Conservation (phyloP, 495 filamentous ascomycete species). For the Xylona heveae region DNA sequence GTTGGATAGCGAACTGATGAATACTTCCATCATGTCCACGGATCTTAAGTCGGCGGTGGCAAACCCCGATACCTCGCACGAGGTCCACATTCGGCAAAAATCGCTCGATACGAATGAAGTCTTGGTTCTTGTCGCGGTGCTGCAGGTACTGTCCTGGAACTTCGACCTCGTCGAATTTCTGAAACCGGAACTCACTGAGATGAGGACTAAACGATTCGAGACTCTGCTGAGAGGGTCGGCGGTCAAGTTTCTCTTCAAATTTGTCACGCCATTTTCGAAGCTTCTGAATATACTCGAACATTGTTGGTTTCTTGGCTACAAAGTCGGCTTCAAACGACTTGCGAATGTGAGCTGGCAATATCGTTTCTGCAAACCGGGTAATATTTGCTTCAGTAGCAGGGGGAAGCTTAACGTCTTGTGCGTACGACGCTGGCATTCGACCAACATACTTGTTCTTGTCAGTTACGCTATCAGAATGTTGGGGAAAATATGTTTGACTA, state of each 20-base stretch:
- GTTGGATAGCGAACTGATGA: slow-evolving; percentile 87
- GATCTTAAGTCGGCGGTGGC: slow-evolving; percentile 82
- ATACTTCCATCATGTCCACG: slow-evolving; percentile 94
- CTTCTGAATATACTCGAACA: slow-evolving; percentile 95
- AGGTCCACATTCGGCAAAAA: slow-evolving; percentile 90
- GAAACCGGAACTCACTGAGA: slow-evolving; percentile 88
- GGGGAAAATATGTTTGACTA: slow-evolving; percentile 1
- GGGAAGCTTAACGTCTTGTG: slow-evolving; percentile 78
- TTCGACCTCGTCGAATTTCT: slow-evolving; percentile 96
- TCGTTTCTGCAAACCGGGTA: slow-evolving; percentile 86
- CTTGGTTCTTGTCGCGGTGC: slow-evolving; percentile 95
- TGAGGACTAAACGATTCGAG: slow-evolving; percentile 71
- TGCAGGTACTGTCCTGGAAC: slow-evolving; percentile 92
- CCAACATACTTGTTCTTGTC: slow-evolving; percentile 42
- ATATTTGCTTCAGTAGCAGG: slow-evolving; percentile 86
- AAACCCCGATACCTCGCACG: slow-evolving; percentile 67
- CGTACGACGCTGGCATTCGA: slow-evolving; percentile 65
- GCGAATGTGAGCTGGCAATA: slow-evolving; percentile 78
- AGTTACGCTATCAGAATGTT: background rate
- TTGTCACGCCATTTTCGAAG: slow-evolving; percentile 90
- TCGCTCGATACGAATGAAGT: slow-evolving; percentile 89
- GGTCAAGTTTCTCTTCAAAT: slow-evolving; percentile 94
- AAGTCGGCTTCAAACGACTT: slow-evolving; percentile 93
- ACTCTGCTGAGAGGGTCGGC: slow-evolving; percentile 43
- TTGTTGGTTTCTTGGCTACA: slow-evolving; percentile 76